Evolutionary conservation across 805 yeast species (phyloP).

Genomic region (Candida montana): DNA sequence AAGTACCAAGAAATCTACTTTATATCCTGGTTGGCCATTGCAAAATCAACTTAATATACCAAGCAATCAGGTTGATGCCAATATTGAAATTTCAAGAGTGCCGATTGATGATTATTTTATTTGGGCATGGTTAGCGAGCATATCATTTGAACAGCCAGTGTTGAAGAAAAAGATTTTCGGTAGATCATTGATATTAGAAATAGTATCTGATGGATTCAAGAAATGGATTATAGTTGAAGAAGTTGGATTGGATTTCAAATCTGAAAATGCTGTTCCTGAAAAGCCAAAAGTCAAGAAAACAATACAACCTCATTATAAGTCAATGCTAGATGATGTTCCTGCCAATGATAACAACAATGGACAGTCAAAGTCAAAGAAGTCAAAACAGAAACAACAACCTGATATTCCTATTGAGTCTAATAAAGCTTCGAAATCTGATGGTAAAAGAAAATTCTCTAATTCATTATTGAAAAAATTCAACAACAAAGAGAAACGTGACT

Average conservation of each 20-base stretch:
- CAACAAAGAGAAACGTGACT: neutral
- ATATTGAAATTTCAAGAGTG: conserved; percentile 46
- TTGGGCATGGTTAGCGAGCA: conserved; percentile 84
- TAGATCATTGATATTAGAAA: conserved; percentile 74
- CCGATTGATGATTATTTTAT: conserved; percentile 82
- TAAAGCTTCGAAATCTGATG: neutral
- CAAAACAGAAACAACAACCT: conserved; percentile 6
- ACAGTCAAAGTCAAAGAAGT: conserved; percentile 7
- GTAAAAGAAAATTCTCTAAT: neutral
- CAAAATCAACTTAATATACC: conserved; percentile 21
- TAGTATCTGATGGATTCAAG: conserved; percentile 67
- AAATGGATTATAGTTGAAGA: conserved; percentile 79
- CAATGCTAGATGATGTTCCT: conserved; percentile 21
- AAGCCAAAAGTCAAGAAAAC: conserved; percentile 17
- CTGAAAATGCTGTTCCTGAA: conserved; percentile 8
- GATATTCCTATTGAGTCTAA: neutral
- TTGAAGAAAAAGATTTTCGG: conserved; percentile 68
- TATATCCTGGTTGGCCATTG: conserved; percentile 38
- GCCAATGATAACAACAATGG: conserved; percentile 2
- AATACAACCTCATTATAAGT: conserved; percentile 19
- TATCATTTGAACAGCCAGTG: conserved; percentile 68
- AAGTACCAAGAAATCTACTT: conserved; percentile 24
- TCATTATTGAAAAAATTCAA: neutral
- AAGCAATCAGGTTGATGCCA: conserved; percentile 17
- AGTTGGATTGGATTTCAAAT: conserved; percentile 8